Evolutionary conservation across 305 asterid species (phyloP), one percentile per base, ranked within the genome.

Genomic region (Ilex paraguariensis): DNA sequence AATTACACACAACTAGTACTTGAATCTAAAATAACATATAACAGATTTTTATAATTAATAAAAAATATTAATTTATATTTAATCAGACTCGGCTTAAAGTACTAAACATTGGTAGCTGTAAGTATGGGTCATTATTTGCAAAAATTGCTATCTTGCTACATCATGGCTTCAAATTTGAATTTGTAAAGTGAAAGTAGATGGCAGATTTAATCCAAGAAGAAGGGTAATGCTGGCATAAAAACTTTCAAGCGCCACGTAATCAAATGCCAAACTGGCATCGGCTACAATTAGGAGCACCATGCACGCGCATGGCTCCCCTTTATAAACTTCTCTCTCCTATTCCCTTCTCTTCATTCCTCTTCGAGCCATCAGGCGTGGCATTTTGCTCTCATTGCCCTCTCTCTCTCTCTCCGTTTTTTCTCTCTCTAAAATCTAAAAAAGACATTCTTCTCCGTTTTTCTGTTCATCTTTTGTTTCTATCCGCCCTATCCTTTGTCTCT

Each of bases 191-290:
- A 36, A 36, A 36, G 9, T 4, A 36, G 42, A 36, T 0, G 6
- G 42, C 9, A 2, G 0, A 36, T 36, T 36, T 8, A 3, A 36
- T 36, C 7, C 9, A 36, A 36, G 42, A 36, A 36, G 8, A 36
- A 66, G 7, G 14, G 53, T 36, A 36, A 36, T 36, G 2, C 9
- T 0, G 42, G 42, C 42, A 8, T 36, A 36, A 36, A 36, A 36
- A 36, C 7, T 36, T 36, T 8, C 6, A 36, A 36, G 42, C 9
- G 16, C 54, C 49, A 44, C 59, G 61, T 63, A 63, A 73, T 70
- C 68, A 74, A 76, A 68, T 72, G 80, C 80, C 70, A 76, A 74
- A 57, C 71, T 77, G 84, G 76, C 77, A 72, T 31, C 3, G 69
- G 54, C 69, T 45, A 31, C 13, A 56, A 10, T 42, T 42, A 10